Evolutionary conservation across 352 stramenopile species (phyloP).

Genomic region (Phytophthora lateralis): DNA sequence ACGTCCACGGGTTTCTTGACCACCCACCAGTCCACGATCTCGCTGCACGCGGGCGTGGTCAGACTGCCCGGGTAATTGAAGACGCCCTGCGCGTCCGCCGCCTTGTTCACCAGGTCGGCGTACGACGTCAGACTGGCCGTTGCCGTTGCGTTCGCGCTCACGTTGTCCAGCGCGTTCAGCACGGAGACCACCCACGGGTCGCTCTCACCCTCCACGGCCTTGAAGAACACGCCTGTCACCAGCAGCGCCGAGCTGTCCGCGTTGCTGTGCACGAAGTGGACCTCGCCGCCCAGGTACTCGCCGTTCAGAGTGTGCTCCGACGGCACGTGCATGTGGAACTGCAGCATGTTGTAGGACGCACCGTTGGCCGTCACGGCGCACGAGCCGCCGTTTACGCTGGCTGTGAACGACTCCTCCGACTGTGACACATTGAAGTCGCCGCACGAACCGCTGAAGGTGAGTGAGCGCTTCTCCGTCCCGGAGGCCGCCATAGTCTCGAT

Average conservation of each 20-base stretch:
- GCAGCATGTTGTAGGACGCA: conserved; percentile 21
- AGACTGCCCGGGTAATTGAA: conserved; percentile 64
- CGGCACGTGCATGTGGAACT: conserved; percentile 44
- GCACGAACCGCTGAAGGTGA: conserved; percentile 29
- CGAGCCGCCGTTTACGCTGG: conserved; percentile 11
- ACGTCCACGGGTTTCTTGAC: conserved; percentile 45
- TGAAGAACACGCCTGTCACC: conserved; percentile 35
- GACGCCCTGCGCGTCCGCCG: conserved; percentile 1
- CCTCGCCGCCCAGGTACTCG: conserved; percentile 31
- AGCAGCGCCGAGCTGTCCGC: conserved; percentile 27
- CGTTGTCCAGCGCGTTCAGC: conserved; percentile 23
- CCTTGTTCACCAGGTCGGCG: conserved; percentile 9
- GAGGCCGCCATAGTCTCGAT: conserved; percentile 3
- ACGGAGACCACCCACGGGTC: conserved; percentile 31
- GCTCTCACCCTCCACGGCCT: conserved; percentile 7
- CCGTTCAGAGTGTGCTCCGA: conserved; percentile 45
- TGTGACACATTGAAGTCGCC: conserved; percentile 21
- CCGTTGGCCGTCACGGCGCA: conserved; percentile 7
- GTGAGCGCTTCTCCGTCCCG: conserved; percentile 4
- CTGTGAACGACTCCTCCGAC: conserved; percentile 25
- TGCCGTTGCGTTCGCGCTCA: conserved; percentile 5
- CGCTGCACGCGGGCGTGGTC: conserved; percentile 47
- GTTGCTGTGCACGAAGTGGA: conserved; percentile 48
- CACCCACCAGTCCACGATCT: conserved; percentile 62
- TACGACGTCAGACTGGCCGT: conserved; percentile 11